phyloP scores from a whole-genome alignment of 768 basidiomycete genomes.

The Omphalotus guepiniiformis region DNA sequence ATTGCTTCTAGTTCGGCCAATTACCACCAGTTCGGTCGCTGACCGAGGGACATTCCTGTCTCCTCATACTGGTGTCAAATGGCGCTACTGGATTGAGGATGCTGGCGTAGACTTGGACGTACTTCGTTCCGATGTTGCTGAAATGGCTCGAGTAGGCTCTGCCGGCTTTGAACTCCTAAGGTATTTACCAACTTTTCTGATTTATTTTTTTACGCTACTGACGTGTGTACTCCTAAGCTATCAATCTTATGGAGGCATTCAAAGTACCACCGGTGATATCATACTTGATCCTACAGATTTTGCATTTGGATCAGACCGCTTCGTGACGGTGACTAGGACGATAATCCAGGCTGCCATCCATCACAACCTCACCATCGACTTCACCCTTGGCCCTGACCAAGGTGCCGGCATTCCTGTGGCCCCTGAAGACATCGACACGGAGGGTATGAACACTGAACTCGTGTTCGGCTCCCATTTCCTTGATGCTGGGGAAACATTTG shows the following conservation, averaged over 20 bases:
- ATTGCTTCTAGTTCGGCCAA: neutral
- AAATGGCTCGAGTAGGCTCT: conserved; percentile 12
- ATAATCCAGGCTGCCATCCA: conserved; percentile 10
- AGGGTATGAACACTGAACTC: conserved; percentile 15
- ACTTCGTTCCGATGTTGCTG: conserved; percentile 9
- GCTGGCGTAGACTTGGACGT: conserved; percentile 7
- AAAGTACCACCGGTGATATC: conserved; percentile 4
- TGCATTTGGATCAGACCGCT: conserved; percentile 14
- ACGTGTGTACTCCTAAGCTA: neutral
- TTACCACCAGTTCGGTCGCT: neutral
- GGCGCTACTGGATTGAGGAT: conserved; percentile 15
- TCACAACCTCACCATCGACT: conserved; percentile 15
- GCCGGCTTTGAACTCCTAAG: conserved; percentile 14
- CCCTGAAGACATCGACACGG: conserved; percentile 13
- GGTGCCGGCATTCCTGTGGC: conserved; percentile 15
- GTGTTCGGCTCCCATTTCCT: conserved; percentile 15
- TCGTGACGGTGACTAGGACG: conserved; percentile 9
- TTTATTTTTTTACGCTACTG: neutral
- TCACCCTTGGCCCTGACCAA: conserved; percentile 14
- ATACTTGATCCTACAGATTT: conserved; percentile 14
- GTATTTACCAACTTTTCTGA: neutral
- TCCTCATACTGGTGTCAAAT: conserved; percentile 6
- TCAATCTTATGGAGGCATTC: conserved; percentile 2
- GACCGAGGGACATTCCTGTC: conserved; percentile 1
- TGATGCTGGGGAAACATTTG: conserved; percentile 7